phyloP scores from a whole-genome alignment of 129 eudicot species.

The Rutidosis leptorrhynchoides region DNA sequence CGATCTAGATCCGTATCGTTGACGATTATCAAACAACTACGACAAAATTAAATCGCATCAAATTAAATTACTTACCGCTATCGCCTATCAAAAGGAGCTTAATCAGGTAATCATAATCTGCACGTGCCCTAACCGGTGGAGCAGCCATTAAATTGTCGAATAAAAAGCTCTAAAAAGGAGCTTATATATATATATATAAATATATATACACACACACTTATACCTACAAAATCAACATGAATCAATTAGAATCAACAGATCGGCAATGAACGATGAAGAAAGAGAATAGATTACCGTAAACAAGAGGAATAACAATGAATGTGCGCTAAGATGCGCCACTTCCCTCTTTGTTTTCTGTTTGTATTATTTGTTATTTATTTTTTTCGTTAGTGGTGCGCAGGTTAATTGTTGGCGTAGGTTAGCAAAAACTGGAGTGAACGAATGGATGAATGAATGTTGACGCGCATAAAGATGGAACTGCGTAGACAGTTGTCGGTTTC shows the following conservation, averaged over 20 bases:
- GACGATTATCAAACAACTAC: not conserved
- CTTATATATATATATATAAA: slow-evolving; percentile 4
- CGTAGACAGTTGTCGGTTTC: not conserved
- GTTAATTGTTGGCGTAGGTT: slow-evolving; percentile 25
- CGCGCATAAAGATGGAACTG: slow-evolving; percentile 5
- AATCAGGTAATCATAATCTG: slow-evolving; percentile 58
- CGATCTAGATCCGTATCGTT: slow-evolving; percentile 33
- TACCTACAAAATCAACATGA: slow-evolving; percentile 23
- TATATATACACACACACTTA: slow-evolving; percentile 16
- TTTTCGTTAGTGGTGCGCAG: slow-evolving; percentile 24
- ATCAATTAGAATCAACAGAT: slow-evolving; percentile 14
- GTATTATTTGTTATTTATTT: not conserved
- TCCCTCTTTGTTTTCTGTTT: slow-evolving; percentile 6
- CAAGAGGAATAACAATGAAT: slow-evolving; percentile 15
- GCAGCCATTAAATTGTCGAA: slow-evolving; percentile 46
- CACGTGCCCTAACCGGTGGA: slow-evolving; percentile 59
- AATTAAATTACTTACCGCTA: slow-evolving; percentile 43
- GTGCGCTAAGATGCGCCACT: slow-evolving; percentile 43
- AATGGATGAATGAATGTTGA: slow-evolving; percentile 27
- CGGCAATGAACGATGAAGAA: not conserved
- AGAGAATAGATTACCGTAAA: not conserved
- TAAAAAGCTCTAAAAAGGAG: not conserved
- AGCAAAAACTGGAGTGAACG: slow-evolving; percentile 21
- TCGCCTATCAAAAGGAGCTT: slow-evolving; percentile 64
- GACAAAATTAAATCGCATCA: not conserved